These are phyloP conservation scores for Lablab purpureus DNA, from an alignment of 306 rosid genomes.

Conservation along the genomic window DNA sequence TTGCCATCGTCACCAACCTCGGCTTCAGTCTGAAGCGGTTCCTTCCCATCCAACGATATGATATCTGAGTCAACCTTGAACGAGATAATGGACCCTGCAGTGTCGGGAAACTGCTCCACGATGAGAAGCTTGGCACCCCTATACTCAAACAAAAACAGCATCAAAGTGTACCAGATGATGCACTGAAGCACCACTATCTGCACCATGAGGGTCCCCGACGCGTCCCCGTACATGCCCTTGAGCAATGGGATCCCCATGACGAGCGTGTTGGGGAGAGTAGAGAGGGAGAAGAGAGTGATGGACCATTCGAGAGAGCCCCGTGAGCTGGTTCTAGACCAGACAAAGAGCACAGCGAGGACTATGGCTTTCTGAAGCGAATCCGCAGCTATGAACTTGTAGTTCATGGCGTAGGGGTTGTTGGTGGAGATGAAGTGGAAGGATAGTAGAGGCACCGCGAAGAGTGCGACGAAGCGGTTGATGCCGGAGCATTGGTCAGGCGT, in stretches of 20 bases:
- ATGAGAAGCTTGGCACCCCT: conserved; percentile 81
- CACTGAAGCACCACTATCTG: conserved; percentile 88
- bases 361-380: conserved; percentile 75
- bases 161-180: conserved; percentile 80
- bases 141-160: conserved; percentile 84
- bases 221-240: conserved; percentile 78
- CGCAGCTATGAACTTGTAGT: conserved; percentile 79
- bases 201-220: conserved; percentile 72
- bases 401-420: conserved; percentile 82
- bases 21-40: conserved; percentile 78
- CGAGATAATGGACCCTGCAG: conserved; percentile 75
- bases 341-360: conserved; percentile 53
- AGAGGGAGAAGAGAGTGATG: conserved; percentile 81
- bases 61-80: conserved; percentile 85
- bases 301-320: conserved; percentile 82
- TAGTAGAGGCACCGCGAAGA: conserved; percentile 83
- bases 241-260: conserved; percentile 88
- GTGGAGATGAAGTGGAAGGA: conserved; percentile 90
- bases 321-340: conserved; percentile 68
- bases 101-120: conserved; percentile 85
- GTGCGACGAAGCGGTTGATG: conserved; percentile 88
- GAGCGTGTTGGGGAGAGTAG: conserved; percentile 81
- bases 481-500: conserved; percentile 89
- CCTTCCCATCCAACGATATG: conserved; percentile 78
- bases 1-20: conserved; percentile 87